A percentile compares a stretch with the other conserved stretches of the same genome.
These are phyloP conservation scores for Backusella psychrophila DNA, from an alignment of 192 early-diverging fungal genomes.

Conservation along the genomic window DNA sequence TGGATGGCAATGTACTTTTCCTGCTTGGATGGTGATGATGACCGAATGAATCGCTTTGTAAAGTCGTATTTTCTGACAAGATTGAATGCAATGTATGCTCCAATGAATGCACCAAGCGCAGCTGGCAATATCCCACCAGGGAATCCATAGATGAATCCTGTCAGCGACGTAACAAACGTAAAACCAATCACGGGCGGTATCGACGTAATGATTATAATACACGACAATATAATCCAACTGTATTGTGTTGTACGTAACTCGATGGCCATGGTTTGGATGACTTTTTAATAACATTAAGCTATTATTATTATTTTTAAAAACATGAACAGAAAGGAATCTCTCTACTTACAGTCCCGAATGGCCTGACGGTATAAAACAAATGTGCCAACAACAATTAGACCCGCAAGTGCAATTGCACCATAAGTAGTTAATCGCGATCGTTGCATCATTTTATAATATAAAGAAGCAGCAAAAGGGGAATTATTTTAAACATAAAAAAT, in stretches of 20 bases:
- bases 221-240: constrained; percentile 22
- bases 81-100: constrained; percentile 23
- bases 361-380: background rate
- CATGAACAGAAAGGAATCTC: too few relatives aligned
- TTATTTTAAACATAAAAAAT: background rate
- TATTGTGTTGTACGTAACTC: constrained; percentile 15
- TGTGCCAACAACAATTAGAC: background rate
- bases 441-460: background rate
- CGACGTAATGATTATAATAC: constrained; percentile 32
- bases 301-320: too few relatives aligned
- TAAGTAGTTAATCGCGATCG: background rate
- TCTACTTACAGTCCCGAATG: constrained; percentile 1
- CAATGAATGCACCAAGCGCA: constrained; percentile 34
- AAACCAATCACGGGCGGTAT: constrained; percentile 54
- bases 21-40: constrained; percentile 17
- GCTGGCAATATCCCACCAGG: constrained; percentile 47
- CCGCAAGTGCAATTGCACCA: background rate
- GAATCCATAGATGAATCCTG: constrained; percentile 55
- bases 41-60: constrained; percentile 13
- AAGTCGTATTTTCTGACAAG: constrained; percentile 24
- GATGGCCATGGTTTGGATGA: constrained; percentile 18
- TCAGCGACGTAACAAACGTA: constrained; percentile 34
- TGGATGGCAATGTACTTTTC: constrained; percentile 26
- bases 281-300: background rate
- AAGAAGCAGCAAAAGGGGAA: background rate